These are phyloP conservation scores for Dalbergia cochinchinensis DNA, from an alignment of 306 rosid species.

Conservation along the genomic window DNA sequence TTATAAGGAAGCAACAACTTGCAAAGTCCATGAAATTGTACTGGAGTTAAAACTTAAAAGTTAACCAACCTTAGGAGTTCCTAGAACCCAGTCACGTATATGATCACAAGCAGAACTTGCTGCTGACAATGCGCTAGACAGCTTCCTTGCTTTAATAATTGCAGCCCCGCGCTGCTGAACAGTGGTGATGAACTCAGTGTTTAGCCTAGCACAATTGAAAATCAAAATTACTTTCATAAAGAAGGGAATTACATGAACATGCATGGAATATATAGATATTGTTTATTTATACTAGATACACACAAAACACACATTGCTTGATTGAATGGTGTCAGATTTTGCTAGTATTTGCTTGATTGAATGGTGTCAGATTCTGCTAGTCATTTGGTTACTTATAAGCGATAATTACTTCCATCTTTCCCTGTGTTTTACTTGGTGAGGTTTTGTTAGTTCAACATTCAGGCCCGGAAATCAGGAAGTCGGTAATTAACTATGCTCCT, in stretches of 20 bases:
- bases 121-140: constrained; percentile 97
- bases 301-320: neutral
- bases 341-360: neutral
- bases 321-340: constrained; percentile 9
- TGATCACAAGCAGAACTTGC: constrained; percentile 99
- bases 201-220: constrained; percentile 60
- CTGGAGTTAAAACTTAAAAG: constrained; percentile 11
- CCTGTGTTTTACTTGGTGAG: neutral
- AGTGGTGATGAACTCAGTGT: constrained; percentile 76
- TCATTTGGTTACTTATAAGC: neutral
- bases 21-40: constrained; percentile 15
- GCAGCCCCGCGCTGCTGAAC: constrained; percentile 99
- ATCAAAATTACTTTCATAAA: neutral
- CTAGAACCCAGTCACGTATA: constrained; percentile 95
- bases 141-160: constrained; percentile 93
- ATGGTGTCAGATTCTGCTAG: neutral
- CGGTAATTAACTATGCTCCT: neutral
- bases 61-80: constrained; percentile 87
- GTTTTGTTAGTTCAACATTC: neutral
- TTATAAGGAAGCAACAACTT: neutral
- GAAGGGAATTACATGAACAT: neutral
- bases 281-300: neutral
- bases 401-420: neutral
- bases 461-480: neutral
- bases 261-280: neutral